Evolutionary conservation across 1,139 yeast genomes (phyloP).

Genomic region (Candida mesenterica): DNA sequence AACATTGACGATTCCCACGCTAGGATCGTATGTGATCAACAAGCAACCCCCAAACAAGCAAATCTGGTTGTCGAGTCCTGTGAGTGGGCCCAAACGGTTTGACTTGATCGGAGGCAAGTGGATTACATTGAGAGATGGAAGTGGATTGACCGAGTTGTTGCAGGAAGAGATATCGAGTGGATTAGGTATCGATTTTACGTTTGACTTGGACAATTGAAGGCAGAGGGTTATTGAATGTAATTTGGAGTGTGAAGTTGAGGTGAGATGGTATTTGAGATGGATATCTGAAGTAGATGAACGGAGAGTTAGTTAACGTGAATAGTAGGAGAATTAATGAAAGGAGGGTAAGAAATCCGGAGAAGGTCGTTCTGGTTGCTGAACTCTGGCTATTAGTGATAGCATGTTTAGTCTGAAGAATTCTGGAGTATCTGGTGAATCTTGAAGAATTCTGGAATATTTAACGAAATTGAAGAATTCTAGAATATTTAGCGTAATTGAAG

Average conservation of each 20-base stretch:
- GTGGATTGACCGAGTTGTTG: constrained; percentile 46
- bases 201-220: constrained; percentile 22
- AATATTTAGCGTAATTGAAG: too few species aligned
- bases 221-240: not conserved
- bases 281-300: not conserved
- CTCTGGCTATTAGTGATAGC: too few species aligned
- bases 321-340: too few species aligned
- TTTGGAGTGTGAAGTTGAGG: too few species aligned
- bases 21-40: constrained; percentile 84
- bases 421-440: too few species aligned
- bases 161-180: constrained; percentile 47
- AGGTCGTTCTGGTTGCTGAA: too few species aligned
- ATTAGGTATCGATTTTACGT: constrained; percentile 27
- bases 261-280: not conserved
- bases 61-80: constrained; percentile 88
- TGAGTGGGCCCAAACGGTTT: constrained; percentile 83
- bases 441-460: too few species aligned
- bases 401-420: too few species aligned
- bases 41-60: constrained; percentile 94
- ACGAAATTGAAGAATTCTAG: too few species aligned
- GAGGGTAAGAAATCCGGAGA: too few species aligned
- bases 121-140: constrained; percentile 60
- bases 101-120: constrained; percentile 59
- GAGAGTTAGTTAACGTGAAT: not conserved
- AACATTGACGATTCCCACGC: constrained; percentile 61